Conservation (phyloP, 148 eudicot genomes). For the Amaranthus cruentus region DNA sequence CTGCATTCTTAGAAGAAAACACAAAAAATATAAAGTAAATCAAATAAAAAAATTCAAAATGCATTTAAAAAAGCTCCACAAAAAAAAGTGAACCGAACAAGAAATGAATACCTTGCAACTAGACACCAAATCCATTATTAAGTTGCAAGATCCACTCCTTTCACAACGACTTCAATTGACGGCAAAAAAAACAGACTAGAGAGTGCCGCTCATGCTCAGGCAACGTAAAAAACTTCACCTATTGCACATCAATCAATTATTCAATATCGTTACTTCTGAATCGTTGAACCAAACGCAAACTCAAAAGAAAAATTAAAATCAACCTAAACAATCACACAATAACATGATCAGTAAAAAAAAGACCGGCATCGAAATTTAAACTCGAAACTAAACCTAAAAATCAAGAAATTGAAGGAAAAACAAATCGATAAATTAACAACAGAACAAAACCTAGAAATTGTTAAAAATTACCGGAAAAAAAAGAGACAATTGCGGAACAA, state of each 20-base stretch:
- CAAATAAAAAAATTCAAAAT: background rate
- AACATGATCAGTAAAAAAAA: background rate
- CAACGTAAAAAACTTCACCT: slow-evolving; percentile 9
- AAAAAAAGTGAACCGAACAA: background rate
- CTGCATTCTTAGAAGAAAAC: background rate
- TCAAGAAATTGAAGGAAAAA: background rate
- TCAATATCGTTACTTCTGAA: background rate
- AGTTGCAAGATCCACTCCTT: slow-evolving; percentile 20
- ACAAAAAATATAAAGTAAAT: background rate
- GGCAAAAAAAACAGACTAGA: slow-evolving; percentile 2
- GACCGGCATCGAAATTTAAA: too few relatives aligned
- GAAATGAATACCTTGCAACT: slow-evolving; percentile 57
- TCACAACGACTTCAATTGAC: slow-evolving; percentile 4
- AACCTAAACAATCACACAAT: background rate
- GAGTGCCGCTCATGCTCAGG: slow-evolving; percentile 10
- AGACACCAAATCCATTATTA: slow-evolving; percentile 65
- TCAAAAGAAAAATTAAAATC: background rate
- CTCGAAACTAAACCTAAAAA: slow-evolving; percentile 13
- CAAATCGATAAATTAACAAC: background rate
- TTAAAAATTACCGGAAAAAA: background rate
- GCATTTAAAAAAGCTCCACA: background rate
- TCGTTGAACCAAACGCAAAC: background rate
- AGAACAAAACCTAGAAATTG: background rate
- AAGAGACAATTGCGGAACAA: background rate
- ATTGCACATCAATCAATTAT: slow-evolving; percentile 2